Conservation (phyloP, 2,329 filamentous ascomycete species). For the Aspergillus latus region DNA sequence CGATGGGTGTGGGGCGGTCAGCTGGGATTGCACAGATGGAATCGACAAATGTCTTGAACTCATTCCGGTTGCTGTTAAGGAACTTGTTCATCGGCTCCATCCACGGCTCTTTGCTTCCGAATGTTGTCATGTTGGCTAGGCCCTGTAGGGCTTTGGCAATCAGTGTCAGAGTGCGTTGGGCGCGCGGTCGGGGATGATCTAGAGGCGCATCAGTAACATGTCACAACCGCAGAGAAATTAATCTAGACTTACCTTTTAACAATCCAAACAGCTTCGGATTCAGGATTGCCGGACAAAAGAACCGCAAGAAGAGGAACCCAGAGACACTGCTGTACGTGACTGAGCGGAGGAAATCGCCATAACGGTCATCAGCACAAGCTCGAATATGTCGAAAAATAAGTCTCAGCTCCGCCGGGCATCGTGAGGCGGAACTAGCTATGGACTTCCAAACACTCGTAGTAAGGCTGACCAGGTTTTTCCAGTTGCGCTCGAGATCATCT, state of each 20-base stretch:
- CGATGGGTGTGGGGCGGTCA: conserved; percentile 62
- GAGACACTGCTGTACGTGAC: conserved; percentile 93
- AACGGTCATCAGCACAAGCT: conserved; percentile 89
- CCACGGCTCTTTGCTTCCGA: conserved; percentile 95
- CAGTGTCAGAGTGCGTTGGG: conserved; percentile 84
- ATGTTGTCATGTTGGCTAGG: conserved; percentile 83
- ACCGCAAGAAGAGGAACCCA: conserved; percentile 89
- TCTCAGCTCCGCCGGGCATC: conserved; percentile 77
- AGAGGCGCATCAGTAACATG: conserved; percentile 26
- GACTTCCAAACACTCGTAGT: conserved; percentile 84
- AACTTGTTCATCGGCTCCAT: conserved; percentile 99
- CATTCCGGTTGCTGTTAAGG: conserved; percentile 69
- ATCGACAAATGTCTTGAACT: conserved; percentile 86
- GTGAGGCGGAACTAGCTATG: conserved; percentile 71
- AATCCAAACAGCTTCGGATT: conserved; percentile 93
- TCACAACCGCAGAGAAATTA: neutral
- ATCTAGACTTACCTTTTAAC: conserved; percentile 57
- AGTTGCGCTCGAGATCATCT: conserved; percentile 79
- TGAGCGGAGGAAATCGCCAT: conserved; percentile 85
- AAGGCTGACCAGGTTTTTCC: conserved; percentile 71
- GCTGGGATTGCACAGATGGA: conserved; percentile 78
- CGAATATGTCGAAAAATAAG: conserved; percentile 87
- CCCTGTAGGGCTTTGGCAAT: conserved; percentile 92
- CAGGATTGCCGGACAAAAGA: conserved; percentile 93
- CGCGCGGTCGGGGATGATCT: conserved; percentile 79